Evolutionary conservation across 1,284 basidiomycete species (phyloP), one percentile per base, ranked within the genome.

Genomic region (Cutaneotrichosporon sp.): DNA sequence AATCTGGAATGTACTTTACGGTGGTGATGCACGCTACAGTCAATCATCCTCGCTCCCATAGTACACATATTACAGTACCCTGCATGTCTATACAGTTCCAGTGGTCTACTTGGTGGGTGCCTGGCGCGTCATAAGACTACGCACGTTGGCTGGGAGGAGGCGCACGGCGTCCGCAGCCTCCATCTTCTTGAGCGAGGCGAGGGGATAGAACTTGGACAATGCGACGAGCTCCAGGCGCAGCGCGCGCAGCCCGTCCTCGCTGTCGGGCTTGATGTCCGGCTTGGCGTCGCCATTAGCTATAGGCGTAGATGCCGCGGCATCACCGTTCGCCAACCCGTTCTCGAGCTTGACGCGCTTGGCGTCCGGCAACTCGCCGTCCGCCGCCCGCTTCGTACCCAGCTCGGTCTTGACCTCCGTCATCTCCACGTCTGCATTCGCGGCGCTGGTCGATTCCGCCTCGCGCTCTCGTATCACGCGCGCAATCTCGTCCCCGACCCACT

Each of bases 151-250:
- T 18, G 77, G 77, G 21, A 79, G 65, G 40, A 77, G 63, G 53
- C 65, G 69, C 46, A 70, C 70, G 13, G 77, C 77, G 22, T 75
- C 70, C 26, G 67, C 69, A 56, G 69, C 70, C 11, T 62, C 63
- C 73, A 79, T 76, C 68, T 77, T 77, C 61, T 70, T 71, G 32
- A 79, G 62, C 58, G 74, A 74, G 13, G 75, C 72, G 32, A 79
- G 64, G 4, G 77, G 77, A 58, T 78, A 79, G 62, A 76, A 79
- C 63, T 79, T 79, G 63, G 70, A 71, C 66, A 78, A 57, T 30
- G 75, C 75, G 1, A 77, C 67, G 42, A 79, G 66, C 64, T 79
- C 77, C 52, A 79, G 66, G 56, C 77, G 65, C n/a, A 79, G 61
- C 36, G 64, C 52, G n/a, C 66, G 66, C 10, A 76, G 50, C 2